Evolutionary conservation across 805 yeast species (phyloP).

Genomic region (Candida chauliodis): DNA sequence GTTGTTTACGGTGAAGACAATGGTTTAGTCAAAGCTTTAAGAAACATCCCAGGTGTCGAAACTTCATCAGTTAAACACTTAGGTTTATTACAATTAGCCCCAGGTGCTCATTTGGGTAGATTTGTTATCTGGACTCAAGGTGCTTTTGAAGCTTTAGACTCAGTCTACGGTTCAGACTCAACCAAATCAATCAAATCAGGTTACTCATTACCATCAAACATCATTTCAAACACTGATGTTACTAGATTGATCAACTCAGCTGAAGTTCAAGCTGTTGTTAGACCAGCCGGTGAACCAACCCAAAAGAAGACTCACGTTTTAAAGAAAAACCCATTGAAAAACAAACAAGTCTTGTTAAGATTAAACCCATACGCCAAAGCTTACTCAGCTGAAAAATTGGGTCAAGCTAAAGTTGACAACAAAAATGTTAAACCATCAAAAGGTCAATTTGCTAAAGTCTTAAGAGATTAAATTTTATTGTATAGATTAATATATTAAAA

Average conservation of each 20-base stretch:
- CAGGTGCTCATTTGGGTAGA: constrained; percentile 99
- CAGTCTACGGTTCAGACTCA: constrained; percentile 93
- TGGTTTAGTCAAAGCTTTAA: constrained; percentile 97
- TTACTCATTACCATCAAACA: constrained; percentile 91
- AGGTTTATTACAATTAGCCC: constrained; percentile 97
- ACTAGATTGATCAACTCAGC: constrained; percentile 98
- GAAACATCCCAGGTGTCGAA: constrained; percentile 99
- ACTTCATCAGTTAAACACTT: constrained; percentile 87
- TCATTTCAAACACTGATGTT: constrained; percentile 92
- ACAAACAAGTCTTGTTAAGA: constrained; percentile 97
- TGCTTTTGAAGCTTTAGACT: constrained; percentile 95
- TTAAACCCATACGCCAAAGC: constrained; percentile 99
- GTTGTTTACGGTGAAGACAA: constrained; percentile 97
- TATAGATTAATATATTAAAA: too few relatives aligned
- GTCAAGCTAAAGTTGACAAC: constrained; percentile 73
- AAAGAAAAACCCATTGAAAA: constrained; percentile 96
- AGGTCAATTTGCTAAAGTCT: constrained; percentile 65
- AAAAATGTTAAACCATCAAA: constrained; percentile 63
- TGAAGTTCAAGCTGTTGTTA: constrained; percentile 96
- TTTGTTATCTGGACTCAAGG: constrained; percentile 99
- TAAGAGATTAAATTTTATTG: constrained; percentile 44
- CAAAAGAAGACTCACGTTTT: constrained; percentile 93
- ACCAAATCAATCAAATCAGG: constrained; percentile 80
- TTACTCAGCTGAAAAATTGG: constrained; percentile 86
- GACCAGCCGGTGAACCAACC: constrained; percentile 92